Base-by-base conservation (phyloP, 1,284 basidiomycete genomes). In the Pseudozyma tsukubaensis region DNA sequence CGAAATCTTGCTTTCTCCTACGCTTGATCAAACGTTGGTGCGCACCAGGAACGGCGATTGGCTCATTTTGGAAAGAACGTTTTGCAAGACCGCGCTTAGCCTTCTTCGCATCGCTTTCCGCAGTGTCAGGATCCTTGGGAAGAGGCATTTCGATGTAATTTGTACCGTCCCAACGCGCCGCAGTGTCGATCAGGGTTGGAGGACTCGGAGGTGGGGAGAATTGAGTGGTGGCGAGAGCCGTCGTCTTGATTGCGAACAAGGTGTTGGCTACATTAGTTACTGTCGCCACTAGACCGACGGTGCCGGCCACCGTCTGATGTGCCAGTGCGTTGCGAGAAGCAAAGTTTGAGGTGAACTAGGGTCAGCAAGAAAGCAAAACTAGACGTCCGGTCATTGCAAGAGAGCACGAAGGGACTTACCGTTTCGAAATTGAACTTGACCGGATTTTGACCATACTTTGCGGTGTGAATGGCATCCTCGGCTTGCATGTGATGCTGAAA, bases 381-480 rank as follows among this genome's bases (percentile, higher is more conserved):
- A 10, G n/a, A 24, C 24, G 43, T 37, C 50, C 24, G 11, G 19
- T 11, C 35, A 9, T 29, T 40, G 18, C 9, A 1, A 12, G 35
- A 24, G 16, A 39, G 19, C 18, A 4, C 19, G 11, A 50, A 14
- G 29, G 42, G 5, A 58, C 68, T 62, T 49, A 71, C 63, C 1
- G 70, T 72, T 56, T 68, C 53, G 2, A 19, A 3, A 3, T 64
- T 60, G 35, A 73, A 73, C 44, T 73, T 68, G 42, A 58, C 50
- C 1, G 71, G 65, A 18, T 29, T 29, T 18, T 40, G 48, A 9
- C 71, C 71, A 18, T 63, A 16, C 37, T 55, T 56, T 21, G 71
- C 71, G 16, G 56, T 47, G 43, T 73, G 48, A 4, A 59, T 18
- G 5, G 61, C 34, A 49, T 73, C 71, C 16, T 50, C 58, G 14